These are phyloP conservation scores for Theileria parva DNA, from an alignment of 169 alveolate species.

Conservation along the genomic window DNA sequence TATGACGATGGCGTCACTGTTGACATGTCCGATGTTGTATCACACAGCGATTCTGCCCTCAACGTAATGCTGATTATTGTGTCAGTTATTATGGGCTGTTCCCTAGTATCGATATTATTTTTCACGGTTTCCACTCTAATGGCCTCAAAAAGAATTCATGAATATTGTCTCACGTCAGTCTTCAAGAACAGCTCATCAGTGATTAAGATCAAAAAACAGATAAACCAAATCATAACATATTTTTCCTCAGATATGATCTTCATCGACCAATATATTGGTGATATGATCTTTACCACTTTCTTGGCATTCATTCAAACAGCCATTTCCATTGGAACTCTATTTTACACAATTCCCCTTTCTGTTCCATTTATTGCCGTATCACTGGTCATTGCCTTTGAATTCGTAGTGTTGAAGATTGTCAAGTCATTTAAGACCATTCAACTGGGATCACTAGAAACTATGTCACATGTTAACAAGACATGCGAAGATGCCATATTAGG, in stretches of 20 bases:
- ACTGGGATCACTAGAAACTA: constrained; percentile 18
- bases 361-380: constrained; percentile 16
- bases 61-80: background rate
- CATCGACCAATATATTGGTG: constrained; percentile 41
- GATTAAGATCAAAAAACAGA: constrained; percentile 14
- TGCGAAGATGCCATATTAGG: constrained; percentile 43
- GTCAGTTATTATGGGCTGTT: background rate
- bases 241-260: constrained; percentile 23
- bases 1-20: background rate
- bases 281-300: constrained; percentile 3
- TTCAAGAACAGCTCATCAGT: constrained; percentile 26
- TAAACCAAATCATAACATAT: constrained; percentile 22
- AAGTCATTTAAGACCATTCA: constrained; percentile 36
- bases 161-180: constrained; percentile 14
- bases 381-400: constrained; percentile 6
- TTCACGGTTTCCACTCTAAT: constrained; percentile 2
- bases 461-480: constrained; percentile 18
- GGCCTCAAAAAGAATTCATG: constrained; percentile 35
- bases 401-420: background rate
- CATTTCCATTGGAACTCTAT: constrained; percentile 28
- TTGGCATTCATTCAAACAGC: constrained; percentile 9
- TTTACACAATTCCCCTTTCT: constrained; percentile 23
- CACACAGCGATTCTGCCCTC: constrained; percentile 1
- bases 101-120: background rate
- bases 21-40: background rate